These are phyloP conservation scores for Ustilago xerochloae DNA, from an alignment of 1,284 basidiomycete species.

Conservation along the genomic window DNA sequence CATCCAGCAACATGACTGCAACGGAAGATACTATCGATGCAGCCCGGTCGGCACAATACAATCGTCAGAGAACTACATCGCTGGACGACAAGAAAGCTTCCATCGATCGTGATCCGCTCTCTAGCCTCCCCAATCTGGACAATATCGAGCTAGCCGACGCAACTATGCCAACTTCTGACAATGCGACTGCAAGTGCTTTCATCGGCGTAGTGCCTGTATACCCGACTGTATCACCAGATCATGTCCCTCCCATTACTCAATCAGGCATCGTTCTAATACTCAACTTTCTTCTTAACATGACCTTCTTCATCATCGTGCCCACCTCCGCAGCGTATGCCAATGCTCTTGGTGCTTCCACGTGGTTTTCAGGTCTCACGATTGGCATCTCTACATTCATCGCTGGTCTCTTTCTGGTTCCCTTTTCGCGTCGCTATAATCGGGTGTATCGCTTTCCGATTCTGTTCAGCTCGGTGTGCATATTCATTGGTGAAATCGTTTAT, in stretches of 20 bases:
- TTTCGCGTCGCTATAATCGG: conserved; percentile 31
- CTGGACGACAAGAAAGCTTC: background rate
- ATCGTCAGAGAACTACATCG: too few species aligned
- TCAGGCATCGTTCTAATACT: conserved; percentile 34
- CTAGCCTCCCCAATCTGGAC: background rate
- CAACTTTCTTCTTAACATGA: conserved; percentile 53
- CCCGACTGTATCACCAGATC: conserved; percentile 16
- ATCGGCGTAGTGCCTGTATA: background rate
- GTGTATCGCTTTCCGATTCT: conserved; percentile 42
- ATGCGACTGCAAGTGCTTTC: background rate
- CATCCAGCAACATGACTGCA: too few species aligned
- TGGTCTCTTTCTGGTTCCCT: conserved; percentile 39
- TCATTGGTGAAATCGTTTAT: conserved; percentile 38
- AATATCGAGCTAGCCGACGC: conserved; percentile 7
- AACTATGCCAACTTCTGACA: too few species aligned
- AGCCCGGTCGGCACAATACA: too few species aligned
- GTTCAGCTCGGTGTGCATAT: conserved; percentile 39
- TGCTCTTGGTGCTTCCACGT: conserved; percentile 44
- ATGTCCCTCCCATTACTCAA: conserved; percentile 33
- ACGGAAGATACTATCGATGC: conserved; percentile 16
- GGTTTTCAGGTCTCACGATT: conserved; percentile 52
- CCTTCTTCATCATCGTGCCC: conserved; percentile 57
- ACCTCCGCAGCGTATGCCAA: conserved; percentile 43
- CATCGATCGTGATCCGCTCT: background rate
- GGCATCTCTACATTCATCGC: conserved; percentile 41